These are phyloP conservation scores for Claviceps citrina DNA, from an alignment of 2,329 filamentous ascomycete genomes.

Conservation along the genomic window DNA sequence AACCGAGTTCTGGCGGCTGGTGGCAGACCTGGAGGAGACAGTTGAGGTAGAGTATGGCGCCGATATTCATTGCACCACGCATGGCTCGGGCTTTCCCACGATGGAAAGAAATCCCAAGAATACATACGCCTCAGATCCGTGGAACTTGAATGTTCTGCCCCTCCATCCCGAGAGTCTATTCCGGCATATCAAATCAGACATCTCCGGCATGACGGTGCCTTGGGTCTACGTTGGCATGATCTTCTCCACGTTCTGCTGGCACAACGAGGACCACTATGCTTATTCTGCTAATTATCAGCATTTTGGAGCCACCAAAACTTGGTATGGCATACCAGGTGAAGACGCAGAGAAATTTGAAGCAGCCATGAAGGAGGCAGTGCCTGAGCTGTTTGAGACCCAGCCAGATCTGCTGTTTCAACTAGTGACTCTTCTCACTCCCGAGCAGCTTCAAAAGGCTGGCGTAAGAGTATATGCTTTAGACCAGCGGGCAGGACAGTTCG, in stretches of 20 bases:
- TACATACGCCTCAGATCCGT: slow-evolving; percentile 74
- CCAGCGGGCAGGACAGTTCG: slow-evolving; percentile 86
- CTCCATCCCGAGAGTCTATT: slow-evolving; percentile 86
- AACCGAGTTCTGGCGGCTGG: slow-evolving; percentile 88
- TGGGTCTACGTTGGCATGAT: slow-evolving; percentile 99
- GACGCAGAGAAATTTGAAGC: slow-evolving; percentile 90
- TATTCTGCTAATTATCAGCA: slow-evolving; percentile 98
- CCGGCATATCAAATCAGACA: slow-evolving; percentile 92
- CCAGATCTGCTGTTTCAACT: slow-evolving; percentile 92
- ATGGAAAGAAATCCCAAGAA: slow-evolving; percentile 81
- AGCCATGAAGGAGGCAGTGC: slow-evolving; percentile 88
- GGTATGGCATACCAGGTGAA: slow-evolving; percentile 92
- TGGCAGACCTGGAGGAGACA: slow-evolving; percentile 84
- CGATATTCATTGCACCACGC: slow-evolving; percentile 94
- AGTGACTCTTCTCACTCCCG: slow-evolving; percentile 87
- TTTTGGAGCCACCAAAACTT: slow-evolving; percentile 94
- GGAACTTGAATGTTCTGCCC: slow-evolving; percentile 90
- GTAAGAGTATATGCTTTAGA: slow-evolving; percentile 92
- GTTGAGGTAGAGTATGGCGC: slow-evolving; percentile 97
- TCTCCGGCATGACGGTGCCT: slow-evolving; percentile 97
- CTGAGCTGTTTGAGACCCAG: slow-evolving; percentile 91
- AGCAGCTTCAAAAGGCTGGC: slow-evolving; percentile 81
- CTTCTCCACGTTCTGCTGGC: slow-evolving; percentile 98
- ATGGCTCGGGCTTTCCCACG: slow-evolving; percentile 92
- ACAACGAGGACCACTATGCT: slow-evolving; percentile 95